Percentiles rank a stretch among this genome's conserved stretches.
These are phyloP conservation scores for Blepharisma stoltei DNA, from an alignment of 73 alveolate genomes.

Conservation along the genomic window DNA sequence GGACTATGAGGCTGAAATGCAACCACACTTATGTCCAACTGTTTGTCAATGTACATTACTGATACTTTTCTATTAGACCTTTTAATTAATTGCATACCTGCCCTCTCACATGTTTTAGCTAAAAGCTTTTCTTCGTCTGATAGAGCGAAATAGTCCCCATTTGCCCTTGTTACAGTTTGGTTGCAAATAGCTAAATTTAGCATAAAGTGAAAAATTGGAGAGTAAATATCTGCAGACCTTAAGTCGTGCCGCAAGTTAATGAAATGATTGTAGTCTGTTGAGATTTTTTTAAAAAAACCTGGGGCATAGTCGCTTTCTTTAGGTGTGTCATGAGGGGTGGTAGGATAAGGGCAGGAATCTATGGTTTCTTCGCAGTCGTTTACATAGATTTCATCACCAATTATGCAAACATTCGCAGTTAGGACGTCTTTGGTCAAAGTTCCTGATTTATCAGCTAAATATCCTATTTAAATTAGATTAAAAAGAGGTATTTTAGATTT, in stretches of 20 bases:
- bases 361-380: neutral
- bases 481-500: too few species aligned
- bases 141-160: neutral
- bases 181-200: slow-evolving; percentile 9
- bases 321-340: too few species aligned
- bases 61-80: neutral
- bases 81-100: neutral
- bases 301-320: too few species aligned
- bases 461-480: too few species aligned
- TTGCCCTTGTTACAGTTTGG: neutral
- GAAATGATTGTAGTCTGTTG: too few species aligned
- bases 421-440: neutral
- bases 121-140: slow-evolving; percentile 17
- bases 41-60: neutral
- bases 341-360: too few species aligned
- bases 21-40: neutral
- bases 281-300: too few species aligned
- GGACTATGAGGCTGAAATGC: neutral
- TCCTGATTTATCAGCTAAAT: slow-evolving; percentile 8
- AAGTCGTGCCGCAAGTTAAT: too few species aligned
- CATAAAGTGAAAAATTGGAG: neutral
- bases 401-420: neutral
- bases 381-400: neutral
- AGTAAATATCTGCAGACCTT: too few species aligned
- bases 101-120: neutral